Evolutionary conservation across 495 filamentous ascomycete genomes (phyloP).

Genomic region (Aspergillus sparsus): DNA sequence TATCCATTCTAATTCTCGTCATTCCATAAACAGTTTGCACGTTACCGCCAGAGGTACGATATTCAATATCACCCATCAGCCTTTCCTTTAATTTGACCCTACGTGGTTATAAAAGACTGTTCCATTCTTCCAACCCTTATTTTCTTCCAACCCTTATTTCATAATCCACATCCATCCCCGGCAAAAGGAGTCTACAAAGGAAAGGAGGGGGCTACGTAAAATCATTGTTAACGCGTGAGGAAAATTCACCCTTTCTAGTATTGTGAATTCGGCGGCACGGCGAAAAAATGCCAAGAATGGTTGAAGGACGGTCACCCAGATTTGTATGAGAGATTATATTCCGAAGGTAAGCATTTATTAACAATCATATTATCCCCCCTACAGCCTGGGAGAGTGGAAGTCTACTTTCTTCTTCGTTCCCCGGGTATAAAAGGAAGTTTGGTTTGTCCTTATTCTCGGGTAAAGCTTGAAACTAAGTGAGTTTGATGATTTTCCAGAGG

Average conservation of each 20-base stretch:
- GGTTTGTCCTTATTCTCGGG: background rate
- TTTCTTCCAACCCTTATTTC: too few species aligned
- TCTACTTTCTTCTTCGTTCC: background rate
- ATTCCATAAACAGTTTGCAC: constrained; percentile 68
- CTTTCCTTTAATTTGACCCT: background rate
- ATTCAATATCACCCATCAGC: background rate
- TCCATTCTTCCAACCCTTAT: too few species aligned
- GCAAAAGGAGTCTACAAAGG: too few species aligned
- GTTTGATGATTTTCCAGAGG: constrained; percentile 54
- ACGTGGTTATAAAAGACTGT: too few species aligned
- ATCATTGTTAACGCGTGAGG: constrained; percentile 8
- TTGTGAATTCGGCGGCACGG: constrained; percentile 97
- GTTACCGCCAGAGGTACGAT: constrained; percentile 86
- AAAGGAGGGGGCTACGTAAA: background rate
- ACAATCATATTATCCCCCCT: background rate
- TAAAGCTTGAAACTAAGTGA: background rate
- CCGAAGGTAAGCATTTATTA: constrained; percentile 60
- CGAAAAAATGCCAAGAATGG: constrained; percentile 98
- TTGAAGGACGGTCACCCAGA: constrained; percentile 71
- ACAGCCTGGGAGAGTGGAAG: background rate
- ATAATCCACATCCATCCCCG: too few species aligned
- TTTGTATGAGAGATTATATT: constrained; percentile 78
- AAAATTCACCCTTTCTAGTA: constrained; percentile 59
- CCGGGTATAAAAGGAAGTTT: background rate
- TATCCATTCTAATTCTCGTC: background rate